Evolutionary conservation across 2,329 filamentous ascomycete species (phyloP).

Genomic region (Fusarium goolgardi): DNA sequence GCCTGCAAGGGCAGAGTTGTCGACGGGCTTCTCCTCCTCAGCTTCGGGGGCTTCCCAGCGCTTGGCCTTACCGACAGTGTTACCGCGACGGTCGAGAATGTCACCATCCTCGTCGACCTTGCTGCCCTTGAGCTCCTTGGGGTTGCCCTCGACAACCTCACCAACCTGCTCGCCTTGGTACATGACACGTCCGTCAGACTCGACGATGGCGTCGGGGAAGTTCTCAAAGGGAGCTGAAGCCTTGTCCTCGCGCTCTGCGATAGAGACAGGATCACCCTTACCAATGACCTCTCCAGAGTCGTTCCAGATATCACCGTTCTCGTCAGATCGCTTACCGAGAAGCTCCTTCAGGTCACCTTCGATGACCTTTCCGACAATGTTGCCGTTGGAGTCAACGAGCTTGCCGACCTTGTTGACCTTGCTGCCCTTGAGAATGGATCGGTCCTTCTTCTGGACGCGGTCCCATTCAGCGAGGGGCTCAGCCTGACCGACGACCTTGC

Average conservation of each 20-base stretch:
- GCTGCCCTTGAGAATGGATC: slow-evolving; percentile 62
- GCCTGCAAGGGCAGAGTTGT: slow-evolving; percentile 72
- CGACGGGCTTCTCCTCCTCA: slow-evolving; percentile 65
- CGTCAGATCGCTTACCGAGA: slow-evolving; percentile 71
- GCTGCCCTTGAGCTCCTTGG: slow-evolving; percentile 72
- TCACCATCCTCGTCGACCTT: slow-evolving; percentile 76
- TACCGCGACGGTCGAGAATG: slow-evolving; percentile 74
- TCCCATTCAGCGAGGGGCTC: slow-evolving; percentile 71
- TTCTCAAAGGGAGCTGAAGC: slow-evolving; percentile 67
- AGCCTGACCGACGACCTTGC: slow-evolving; percentile 73
- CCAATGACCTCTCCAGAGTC: slow-evolving; percentile 76
- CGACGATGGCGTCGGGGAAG: slow-evolving; percentile 66
- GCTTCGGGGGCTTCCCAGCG: slow-evolving; percentile 68
- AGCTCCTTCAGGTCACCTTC: slow-evolving; percentile 73
- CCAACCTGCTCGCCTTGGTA: slow-evolving; percentile 68
- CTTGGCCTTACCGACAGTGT: slow-evolving; percentile 74
- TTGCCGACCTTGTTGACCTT: slow-evolving; percentile 71
- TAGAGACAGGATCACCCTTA: slow-evolving; percentile 69
- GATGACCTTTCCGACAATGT: slow-evolving; percentile 70
- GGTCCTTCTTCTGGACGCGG: slow-evolving; percentile 56
- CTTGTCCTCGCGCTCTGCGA: slow-evolving; percentile 63
- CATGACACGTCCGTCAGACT: slow-evolving; percentile 64
- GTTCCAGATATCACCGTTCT: slow-evolving; percentile 77
- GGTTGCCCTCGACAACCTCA: slow-evolving; percentile 71
- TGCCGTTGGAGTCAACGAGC: slow-evolving; percentile 64